Percentiles rank a stretch among this genome's conserved stretches.
phyloP scores from a whole-genome alignment of 495 filamentous ascomycete species.

The Daldinia childiae region DNA sequence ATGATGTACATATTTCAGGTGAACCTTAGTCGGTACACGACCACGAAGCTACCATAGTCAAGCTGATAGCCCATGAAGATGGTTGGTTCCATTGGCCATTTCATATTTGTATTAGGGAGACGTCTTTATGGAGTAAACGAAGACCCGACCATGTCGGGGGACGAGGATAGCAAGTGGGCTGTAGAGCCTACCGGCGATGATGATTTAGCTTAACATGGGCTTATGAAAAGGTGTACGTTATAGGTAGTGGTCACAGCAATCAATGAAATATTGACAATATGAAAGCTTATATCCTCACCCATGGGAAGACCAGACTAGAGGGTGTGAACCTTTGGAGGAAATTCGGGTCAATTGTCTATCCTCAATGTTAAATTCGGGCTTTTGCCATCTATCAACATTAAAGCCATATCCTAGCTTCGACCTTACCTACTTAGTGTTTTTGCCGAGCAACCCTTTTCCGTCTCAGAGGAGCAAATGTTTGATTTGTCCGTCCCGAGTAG shows the following conservation, averaged over 20 bases:
- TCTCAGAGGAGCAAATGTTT: conserved; percentile 4
- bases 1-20: conserved; percentile 8
- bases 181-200: conserved; percentile 18
- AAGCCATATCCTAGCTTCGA: neutral
- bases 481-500: neutral
- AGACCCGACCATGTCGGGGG: neutral
- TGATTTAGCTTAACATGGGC: conserved; percentile 13
- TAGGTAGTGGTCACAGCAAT: conserved; percentile 7
- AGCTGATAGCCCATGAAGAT: neutral
- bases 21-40: neutral
- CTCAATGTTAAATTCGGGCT: neutral
- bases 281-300: neutral
- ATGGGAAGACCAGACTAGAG: neutral
- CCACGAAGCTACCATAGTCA: neutral
- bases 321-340: neutral
- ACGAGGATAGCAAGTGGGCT: neutral
- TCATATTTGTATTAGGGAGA: conserved; percentile 15
- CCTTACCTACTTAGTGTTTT: neutral
- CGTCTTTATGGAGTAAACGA: conserved; percentile 24
- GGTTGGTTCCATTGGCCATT: conserved; percentile 19
- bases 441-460: neutral
- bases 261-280: conserved; percentile 10
- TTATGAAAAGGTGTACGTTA: conserved; percentile 32
- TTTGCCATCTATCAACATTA: neutral
- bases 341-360: neutral